Evolutionary conservation across 306 rosid genomes (phyloP), one percentile per base, ranked within the genome.

Genomic region (Corylus avellana): DNA sequence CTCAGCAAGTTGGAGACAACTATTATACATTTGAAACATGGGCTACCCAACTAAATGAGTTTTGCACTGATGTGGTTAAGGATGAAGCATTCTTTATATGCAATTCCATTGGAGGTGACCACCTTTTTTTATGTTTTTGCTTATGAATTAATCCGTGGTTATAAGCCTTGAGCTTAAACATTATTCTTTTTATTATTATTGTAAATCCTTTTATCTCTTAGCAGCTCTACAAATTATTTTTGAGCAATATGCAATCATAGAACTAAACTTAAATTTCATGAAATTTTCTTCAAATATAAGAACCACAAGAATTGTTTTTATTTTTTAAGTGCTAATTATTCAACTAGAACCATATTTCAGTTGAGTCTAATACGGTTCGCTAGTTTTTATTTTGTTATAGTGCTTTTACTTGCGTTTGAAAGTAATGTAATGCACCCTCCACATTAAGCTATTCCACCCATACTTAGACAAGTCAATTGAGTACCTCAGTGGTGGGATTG

Each of bases 21-120:
- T 92, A 91, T 86, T 94, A 94, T 85, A 84, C 97, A 54, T 92
- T 92, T 75, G 97, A 94, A 81, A 94, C 97, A 16, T 94, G 98
- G 97, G 98, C 95, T 20, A n/a, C 89, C 80, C 98, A 92, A 78
- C 70, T 91, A 69, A 94, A 92, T 82, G 93, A 94, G 13, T 94
- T 92, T 78, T 91, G 97, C 72, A 58, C 68, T 67, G 90, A 92
- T 29, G 97, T 94, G 48, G 77, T 94, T 59, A 84, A 90, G 84
- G 97, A 87, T 77, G 75, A 89, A 70, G 92, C 97, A 74, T 94
- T 94, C 83, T 94, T 91, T 76, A 79, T 94, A 51, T 94, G 98
- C 86, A 94, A 94, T 89, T 94, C 98, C 25, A 92, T 94, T 25
- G 98, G 97, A 90, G 98, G 97, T 94, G 77, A 76, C 72, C 29